Conservation (phyloP, 2,329 filamentous ascomycete species). For the Aspergillus felis region DNA sequence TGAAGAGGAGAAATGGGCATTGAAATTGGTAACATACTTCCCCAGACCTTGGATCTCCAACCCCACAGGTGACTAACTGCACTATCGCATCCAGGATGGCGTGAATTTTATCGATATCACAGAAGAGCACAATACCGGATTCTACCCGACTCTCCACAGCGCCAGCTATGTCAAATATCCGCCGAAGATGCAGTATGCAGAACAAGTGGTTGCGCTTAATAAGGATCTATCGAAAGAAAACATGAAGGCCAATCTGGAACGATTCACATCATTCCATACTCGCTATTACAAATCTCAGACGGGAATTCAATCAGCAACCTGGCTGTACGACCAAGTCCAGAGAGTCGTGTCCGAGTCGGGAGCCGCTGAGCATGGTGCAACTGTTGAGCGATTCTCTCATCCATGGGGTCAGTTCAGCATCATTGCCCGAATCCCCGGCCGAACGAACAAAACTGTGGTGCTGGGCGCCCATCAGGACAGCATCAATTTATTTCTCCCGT, state of each 20-base stretch:
- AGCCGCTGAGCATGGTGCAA: constrained; percentile 62
- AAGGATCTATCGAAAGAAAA: constrained; percentile 67
- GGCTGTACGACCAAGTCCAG: constrained; percentile 74
- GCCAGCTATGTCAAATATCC: constrained; percentile 59
- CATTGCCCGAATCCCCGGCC: constrained; percentile 85
- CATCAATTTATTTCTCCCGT: constrained; percentile 87
- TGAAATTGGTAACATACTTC: constrained; percentile 64
- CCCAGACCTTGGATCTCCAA: constrained; percentile 4
- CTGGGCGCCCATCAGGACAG: constrained; percentile 93
- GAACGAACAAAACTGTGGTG: constrained; percentile 77
- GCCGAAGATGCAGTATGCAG: constrained; percentile 59
- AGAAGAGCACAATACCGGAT: constrained; percentile 55
- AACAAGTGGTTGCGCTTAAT: constrained; percentile 64
- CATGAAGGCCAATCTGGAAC: constrained; percentile 74
- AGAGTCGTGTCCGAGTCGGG: constrained; percentile 67
- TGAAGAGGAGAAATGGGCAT: constrained; percentile 90
- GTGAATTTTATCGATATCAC: constrained; percentile 95
- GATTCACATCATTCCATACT: constrained; percentile 58
- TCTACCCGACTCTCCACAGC: constrained; percentile 49
- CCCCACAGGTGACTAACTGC: neutral
- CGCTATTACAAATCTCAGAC: constrained; percentile 58
- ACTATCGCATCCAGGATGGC: constrained; percentile 57
- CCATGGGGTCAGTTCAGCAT: constrained; percentile 86
- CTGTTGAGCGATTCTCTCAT: constrained; percentile 71
- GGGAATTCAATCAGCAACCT: constrained; percentile 79